Evolutionary conservation across 2,329 filamentous ascomycete species (phyloP).

Genomic region (Diaporthe sp.): DNA sequence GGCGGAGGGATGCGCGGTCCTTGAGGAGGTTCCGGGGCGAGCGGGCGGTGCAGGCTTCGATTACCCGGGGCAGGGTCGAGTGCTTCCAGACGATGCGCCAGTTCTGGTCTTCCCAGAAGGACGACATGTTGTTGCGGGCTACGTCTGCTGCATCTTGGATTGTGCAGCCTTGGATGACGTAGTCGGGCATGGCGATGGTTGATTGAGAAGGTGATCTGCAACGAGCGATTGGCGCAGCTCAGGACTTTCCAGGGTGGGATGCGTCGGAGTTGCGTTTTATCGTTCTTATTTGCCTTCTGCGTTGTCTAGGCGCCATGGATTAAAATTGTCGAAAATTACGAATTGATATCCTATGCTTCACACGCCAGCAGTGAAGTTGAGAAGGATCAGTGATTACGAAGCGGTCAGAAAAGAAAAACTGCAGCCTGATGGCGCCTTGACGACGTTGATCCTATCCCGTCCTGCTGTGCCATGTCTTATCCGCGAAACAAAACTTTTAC

Average conservation of each 20-base stretch:
- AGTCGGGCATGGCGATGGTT: conserved; percentile 21
- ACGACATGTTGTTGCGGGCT: conserved; percentile 42
- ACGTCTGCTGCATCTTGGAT: conserved; percentile 38
- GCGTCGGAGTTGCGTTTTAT: not conserved
- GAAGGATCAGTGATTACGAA: not conserved
- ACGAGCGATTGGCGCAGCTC: not conserved
- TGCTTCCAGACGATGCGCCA: conserved; percentile 39
- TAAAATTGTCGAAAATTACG: not conserved
- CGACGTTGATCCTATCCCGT: not conserved
- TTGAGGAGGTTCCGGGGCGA: conserved; percentile 40
- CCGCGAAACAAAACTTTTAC: conserved; percentile 6
- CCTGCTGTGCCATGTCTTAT: conserved; percentile 20
- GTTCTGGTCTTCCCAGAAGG: conserved; percentile 42
- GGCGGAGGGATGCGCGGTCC: conserved; percentile 38
- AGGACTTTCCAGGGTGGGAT: not conserved
- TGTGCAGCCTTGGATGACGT: conserved; percentile 38
- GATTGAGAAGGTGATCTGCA: not conserved
- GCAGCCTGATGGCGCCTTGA: conserved; percentile 8
- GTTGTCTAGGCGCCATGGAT: not conserved
- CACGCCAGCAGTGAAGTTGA: not conserved
- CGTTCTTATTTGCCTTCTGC: too few relatives aligned
- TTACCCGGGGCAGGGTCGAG: conserved; percentile 24
- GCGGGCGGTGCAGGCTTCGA: conserved; percentile 24
- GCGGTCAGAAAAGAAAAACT: conserved; percentile 1
- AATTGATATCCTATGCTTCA: not conserved